Percentiles rank a stretch among this genome's conserved stretches.
Evolutionary conservation across 1,139 yeast genomes (phyloP).

Genomic region (Blastobotrys malaysiensis): DNA sequence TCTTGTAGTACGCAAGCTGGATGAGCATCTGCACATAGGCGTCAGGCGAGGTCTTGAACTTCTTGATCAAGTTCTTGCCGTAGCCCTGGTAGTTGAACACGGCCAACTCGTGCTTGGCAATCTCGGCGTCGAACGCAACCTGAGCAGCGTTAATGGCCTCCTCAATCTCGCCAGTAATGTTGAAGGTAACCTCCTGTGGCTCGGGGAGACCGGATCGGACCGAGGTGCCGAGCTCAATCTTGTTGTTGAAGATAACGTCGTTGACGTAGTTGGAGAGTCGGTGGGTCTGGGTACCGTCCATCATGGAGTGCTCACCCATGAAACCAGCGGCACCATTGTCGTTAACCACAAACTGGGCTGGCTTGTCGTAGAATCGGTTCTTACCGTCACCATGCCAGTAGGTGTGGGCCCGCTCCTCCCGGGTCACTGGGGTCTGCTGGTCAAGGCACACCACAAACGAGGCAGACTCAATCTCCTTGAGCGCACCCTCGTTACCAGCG

Average conservation of each 20-base stretch:
- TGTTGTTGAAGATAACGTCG: constrained; percentile 47
- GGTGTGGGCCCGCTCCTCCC: constrained; percentile 79
- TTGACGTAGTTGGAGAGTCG: constrained; percentile 76
- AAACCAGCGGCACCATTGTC: constrained; percentile 88
- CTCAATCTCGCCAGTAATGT: constrained; percentile 44
- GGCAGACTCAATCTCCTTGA: constrained; percentile 68
- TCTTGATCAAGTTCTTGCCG: constrained; percentile 63
- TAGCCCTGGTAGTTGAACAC: constrained; percentile 40
- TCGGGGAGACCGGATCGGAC: constrained; percentile 28
- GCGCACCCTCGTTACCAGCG: constrained; percentile 43
- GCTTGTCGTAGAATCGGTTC: constrained; percentile 91
- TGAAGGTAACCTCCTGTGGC: constrained; percentile 41
- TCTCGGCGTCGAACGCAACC: constrained; percentile 45
- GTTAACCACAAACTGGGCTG: constrained; percentile 75
- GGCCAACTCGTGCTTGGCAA: constrained; percentile 38
- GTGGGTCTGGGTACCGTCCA: constrained; percentile 97
- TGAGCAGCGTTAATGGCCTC: constrained; percentile 53
- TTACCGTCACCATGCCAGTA: constrained; percentile 94
- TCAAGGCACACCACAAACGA: constrained; percentile 82
- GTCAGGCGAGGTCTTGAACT: constrained; percentile 73
- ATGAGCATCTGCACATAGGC: constrained; percentile 74
- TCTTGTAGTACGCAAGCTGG: constrained; percentile 77
- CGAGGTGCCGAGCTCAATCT: constrained; percentile 36
- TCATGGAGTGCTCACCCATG: constrained; percentile 93
- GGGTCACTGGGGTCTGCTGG: constrained; percentile 63